A percentile compares a stretch with the other conserved stretches of the same genome.
Conservation (phyloP, 768 basidiomycete genomes). For the Galerina marginata region DNA sequence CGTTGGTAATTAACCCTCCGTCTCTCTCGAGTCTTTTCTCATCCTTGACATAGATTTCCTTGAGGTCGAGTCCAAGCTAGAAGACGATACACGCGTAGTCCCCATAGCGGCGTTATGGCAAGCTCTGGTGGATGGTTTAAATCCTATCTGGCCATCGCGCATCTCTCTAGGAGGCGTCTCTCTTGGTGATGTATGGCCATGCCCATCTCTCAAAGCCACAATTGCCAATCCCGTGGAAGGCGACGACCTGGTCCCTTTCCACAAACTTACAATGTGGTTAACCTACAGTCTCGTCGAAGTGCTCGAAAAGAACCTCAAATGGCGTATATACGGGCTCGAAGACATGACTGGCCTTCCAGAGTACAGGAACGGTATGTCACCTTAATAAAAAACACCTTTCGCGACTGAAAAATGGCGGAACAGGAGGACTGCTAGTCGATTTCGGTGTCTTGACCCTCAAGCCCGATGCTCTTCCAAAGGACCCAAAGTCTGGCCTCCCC, state of each 20-base stretch:
- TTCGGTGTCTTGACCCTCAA: conserved; percentile 79
- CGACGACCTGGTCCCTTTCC: conserved; percentile 87
- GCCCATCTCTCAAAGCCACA: conserved; percentile 47
- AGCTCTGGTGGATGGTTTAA: conserved; percentile 79
- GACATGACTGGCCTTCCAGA: conserved; percentile 93
- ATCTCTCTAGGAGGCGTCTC: conserved; percentile 67
- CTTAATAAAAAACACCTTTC: not conserved
- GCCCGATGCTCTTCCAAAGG: conserved; percentile 55
- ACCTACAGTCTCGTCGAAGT: conserved; percentile 90
- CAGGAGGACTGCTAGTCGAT: conserved; percentile 89
- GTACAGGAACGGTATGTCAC: conserved; percentile 81
- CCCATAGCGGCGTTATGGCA: conserved; percentile 83
- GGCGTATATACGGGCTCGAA: conserved; percentile 82
- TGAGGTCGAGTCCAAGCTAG: conserved; percentile 53
- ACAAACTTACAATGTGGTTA: conserved; percentile 95
- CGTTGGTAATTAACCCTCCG: conserved; percentile 54
- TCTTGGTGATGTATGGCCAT: conserved; percentile 96
- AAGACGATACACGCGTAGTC: conserved; percentile 51
- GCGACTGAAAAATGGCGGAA: not conserved
- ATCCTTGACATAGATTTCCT: conserved; percentile 62
- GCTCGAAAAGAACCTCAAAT: conserved; percentile 75
- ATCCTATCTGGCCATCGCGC: conserved; percentile 90
- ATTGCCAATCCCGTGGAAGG: conserved; percentile 45
- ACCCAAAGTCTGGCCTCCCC: conserved; percentile 58
- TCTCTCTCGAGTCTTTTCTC: not conserved